Percentiles rank a stretch among this genome's conserved stretches.
Conservation (phyloP, 1,139 yeast species). For the Suhomyces taliae region DNA sequence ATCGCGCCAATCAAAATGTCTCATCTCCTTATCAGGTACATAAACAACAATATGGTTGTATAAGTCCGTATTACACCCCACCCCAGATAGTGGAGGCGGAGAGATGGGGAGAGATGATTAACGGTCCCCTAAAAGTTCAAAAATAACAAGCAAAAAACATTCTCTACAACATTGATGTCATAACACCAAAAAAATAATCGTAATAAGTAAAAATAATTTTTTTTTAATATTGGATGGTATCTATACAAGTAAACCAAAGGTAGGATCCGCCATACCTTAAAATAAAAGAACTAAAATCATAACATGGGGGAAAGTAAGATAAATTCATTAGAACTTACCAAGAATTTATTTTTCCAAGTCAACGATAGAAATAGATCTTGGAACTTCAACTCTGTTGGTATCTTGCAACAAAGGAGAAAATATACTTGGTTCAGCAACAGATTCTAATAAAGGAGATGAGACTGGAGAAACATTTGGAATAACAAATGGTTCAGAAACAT, state of each 20-base stretch:
- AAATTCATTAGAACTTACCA: no score
- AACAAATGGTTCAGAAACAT: constrained; percentile 59
- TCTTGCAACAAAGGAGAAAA: constrained; percentile 17
- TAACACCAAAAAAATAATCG: no score
- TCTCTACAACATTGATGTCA: not conserved
- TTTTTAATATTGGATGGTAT: not conserved
- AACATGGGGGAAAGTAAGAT: no score
- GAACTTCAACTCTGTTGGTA: constrained; percentile 7
- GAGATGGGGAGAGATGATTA: no score
- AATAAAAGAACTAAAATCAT: constrained; percentile 6
- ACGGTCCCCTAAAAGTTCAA: no score
- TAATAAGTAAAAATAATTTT: no score
- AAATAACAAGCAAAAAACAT: not conserved
- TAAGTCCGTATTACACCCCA: no score
- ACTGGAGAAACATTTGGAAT: constrained; percentile 65
- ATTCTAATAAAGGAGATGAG: constrained; percentile 36
- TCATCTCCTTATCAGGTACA: not conserved
- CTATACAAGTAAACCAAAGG: not conserved
- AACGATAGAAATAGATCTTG: constrained; percentile 28
- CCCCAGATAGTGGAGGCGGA: no score
- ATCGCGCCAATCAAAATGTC: not conserved
- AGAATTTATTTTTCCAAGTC: constrained; percentile 18
- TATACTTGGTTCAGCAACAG: constrained; percentile 14
- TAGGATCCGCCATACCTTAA: not conserved
- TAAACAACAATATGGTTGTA: not conserved